These are phyloP conservation scores for Arabidopsis hybrid DNA, from an alignment of 441 rosid species.

Conservation along the genomic window DNA sequence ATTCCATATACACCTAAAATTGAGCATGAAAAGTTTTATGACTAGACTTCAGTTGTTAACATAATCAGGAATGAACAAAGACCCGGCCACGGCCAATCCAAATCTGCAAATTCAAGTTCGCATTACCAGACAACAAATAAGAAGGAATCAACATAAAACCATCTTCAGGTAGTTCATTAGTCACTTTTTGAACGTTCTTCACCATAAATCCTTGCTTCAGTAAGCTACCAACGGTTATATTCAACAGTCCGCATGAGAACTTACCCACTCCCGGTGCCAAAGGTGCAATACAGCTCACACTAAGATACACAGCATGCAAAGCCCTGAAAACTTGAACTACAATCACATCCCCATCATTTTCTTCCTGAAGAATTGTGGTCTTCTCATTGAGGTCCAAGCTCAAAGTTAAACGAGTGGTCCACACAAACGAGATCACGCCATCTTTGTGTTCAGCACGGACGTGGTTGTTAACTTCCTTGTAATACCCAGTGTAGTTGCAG, in stretches of 20 bases:
- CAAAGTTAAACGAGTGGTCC: not conserved
- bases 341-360: slow-evolving; percentile 15
- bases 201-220: slow-evolving; percentile 22
- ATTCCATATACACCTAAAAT: slow-evolving; percentile 13
- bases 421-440: slow-evolving; percentile 5
- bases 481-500: slow-evolving; percentile 54
- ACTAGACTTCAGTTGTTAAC: not conserved
- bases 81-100: slow-evolving; percentile 17
- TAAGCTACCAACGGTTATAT: not conserved
- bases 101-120: not conserved
- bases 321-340: slow-evolving; percentile 34
- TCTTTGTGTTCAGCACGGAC: slow-evolving; percentile 44
- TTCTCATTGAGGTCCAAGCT: not conserved
- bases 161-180: not conserved
- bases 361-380: slow-evolving; percentile 30
- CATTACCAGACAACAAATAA: slow-evolving; percentile 15
- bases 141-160: slow-evolving; percentile 38
- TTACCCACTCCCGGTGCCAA: slow-evolving; percentile 1
- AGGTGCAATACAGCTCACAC: slow-evolving; percentile 34
- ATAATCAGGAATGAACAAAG: not conserved
- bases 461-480: slow-evolving; percentile 52
- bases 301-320: slow-evolving; percentile 16
- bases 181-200: slow-evolving; percentile 38
- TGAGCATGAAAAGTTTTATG: not conserved
- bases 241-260: slow-evolving; percentile 11